Evolutionary conservation across 345 rosid species (phyloP).

Genomic region (Ailanthus altissimus): DNA sequence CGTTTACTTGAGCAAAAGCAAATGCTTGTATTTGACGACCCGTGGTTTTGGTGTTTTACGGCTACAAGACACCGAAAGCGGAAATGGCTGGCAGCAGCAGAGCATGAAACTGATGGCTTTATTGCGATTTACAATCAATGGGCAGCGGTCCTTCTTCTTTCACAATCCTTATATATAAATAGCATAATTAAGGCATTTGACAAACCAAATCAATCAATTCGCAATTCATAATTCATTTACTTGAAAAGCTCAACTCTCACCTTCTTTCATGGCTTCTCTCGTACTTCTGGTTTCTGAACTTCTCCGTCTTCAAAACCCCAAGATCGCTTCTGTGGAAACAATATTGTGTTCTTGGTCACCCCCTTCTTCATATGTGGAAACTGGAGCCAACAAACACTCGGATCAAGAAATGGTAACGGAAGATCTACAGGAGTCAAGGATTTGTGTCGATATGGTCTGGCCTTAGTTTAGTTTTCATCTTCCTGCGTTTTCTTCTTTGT

Average conservation of each 20-base stretch:
- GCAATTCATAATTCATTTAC: neutral
- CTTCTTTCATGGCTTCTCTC: constrained; percentile 8
- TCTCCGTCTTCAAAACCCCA: neutral
- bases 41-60: neutral
- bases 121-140: neutral
- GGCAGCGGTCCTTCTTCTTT: neutral
- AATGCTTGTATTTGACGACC: no score
- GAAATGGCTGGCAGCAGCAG: neutral
- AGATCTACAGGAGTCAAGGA: neutral
- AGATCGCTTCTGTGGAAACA: neutral
- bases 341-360: neutral
- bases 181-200: no score
- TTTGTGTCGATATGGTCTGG: constrained; percentile 1
- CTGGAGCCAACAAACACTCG: neutral
- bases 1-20: neutral
- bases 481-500: neutral
- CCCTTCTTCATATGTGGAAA: neutral
- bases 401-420: neutral
- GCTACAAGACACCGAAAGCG: no score
- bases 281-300: constrained; percentile 1
- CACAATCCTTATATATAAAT: no score
- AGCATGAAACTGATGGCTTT: neutral
- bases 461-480: neutral
- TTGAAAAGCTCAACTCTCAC: neutral
- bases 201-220: neutral